Percentiles rank a stretch among this genome's conserved stretches.
phyloP scores from a whole-genome alignment of 139 green algal genomes.

The Picochlorum sp. region DNA sequence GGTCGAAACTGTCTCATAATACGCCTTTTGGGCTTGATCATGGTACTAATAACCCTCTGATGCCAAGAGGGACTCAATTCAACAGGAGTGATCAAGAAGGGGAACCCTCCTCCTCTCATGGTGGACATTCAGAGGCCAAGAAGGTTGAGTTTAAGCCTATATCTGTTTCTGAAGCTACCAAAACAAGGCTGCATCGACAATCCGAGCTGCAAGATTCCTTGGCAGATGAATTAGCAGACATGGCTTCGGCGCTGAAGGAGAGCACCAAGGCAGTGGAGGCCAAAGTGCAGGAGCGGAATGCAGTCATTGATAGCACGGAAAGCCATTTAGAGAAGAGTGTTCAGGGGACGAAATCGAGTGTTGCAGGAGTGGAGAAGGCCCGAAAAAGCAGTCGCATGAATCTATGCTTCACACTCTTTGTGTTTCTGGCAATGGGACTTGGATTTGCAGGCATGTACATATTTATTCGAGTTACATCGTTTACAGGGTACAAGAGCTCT shows the following conservation, averaged over 20 bases:
- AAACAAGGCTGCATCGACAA: not conserved
- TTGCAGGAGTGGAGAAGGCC: not conserved
- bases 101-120: too few species aligned
- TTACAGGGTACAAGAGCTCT: slow-evolving; percentile 6
- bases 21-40: too few species aligned
- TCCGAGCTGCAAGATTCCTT: slow-evolving; percentile 29
- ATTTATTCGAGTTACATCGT: slow-evolving; percentile 30
- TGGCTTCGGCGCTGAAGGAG: slow-evolving; percentile 32
- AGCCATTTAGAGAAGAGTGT: slow-evolving; percentile 24
- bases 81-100: not conserved
- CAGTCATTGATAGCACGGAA: slow-evolving; percentile 36
- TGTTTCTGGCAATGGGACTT: slow-evolving; percentile 29
- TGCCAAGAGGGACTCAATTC: too few species aligned
- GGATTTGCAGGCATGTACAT: slow-evolving; percentile 37
- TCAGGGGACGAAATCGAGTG: slow-evolving; percentile 14
- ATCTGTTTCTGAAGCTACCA: not conserved
- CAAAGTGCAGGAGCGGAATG: slow-evolving; percentile 17
- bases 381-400: slow-evolving; percentile 16
- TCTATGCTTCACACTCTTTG: slow-evolving; percentile 33
- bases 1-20: too few species aligned
- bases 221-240: slow-evolving; percentile 39
- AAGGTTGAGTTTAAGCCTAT: not conserved
- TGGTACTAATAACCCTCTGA: too few species aligned
- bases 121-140: not conserved
- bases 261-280: slow-evolving; percentile 37